Evolutionary conservation across 177 flowering plant species (phyloP).

Genomic region (Vitis hybrid): DNA sequence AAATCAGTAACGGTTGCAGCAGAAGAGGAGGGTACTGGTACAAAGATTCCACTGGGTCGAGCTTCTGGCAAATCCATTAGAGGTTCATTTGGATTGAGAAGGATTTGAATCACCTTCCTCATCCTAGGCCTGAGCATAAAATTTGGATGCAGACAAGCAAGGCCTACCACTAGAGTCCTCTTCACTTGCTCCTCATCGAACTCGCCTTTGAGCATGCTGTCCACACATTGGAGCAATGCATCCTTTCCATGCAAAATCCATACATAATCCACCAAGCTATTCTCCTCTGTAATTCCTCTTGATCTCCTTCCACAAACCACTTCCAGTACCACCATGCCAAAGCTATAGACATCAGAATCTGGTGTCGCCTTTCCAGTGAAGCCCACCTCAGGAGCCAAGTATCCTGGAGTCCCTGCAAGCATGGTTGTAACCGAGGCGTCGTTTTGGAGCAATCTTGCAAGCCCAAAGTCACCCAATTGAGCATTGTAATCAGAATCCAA

Average conservation of each 20-base stretch:
- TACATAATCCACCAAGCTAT: constrained; percentile 38
- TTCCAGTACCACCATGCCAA: constrained; percentile 53
- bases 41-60: constrained; percentile 32
- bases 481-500: constrained; percentile 46
- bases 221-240: constrained; percentile 30
- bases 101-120: constrained; percentile 43
- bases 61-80: constrained; percentile 38
- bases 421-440: constrained; percentile 34
- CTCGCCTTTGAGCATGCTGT: constrained; percentile 19
- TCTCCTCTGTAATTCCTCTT: constrained; percentile 25
- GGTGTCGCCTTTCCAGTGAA: constrained; percentile 43
- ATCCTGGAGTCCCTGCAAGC: constrained; percentile 53
- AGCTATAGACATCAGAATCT: constrained; percentile 50
- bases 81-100: constrained; percentile 47
- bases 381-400: constrained; percentile 49
- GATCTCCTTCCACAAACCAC: constrained; percentile 46
- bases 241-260: constrained; percentile 35
- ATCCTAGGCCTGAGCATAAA: constrained; percentile 26
- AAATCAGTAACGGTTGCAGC: constrained; percentile 9
- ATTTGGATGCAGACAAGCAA: constrained; percentile 47
- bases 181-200: constrained; percentile 35
- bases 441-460: constrained; percentile 39
- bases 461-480: constrained; percentile 54
- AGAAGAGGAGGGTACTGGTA: constrained; percentile 24
- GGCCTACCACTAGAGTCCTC: constrained; percentile 29